Percentiles rank a stretch among this genome's conserved stretches.
Conservation (phyloP, 805 yeast species). For the Teunomyces panamensis region DNA sequence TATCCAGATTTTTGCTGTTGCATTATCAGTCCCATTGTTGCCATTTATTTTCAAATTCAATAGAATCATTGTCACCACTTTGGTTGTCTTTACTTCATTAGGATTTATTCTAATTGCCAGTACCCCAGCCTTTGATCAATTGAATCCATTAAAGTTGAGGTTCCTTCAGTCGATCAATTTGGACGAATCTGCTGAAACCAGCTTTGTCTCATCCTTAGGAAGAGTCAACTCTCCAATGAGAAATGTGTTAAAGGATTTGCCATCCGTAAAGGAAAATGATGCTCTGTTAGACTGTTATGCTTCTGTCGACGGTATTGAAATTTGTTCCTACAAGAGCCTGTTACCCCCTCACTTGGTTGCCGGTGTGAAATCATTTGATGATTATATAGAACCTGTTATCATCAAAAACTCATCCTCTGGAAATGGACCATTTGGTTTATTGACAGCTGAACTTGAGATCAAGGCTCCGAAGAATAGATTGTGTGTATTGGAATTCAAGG, state of each 20-base stretch:
- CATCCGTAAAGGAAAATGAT: conserved; percentile 49
- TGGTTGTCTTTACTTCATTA: conserved; percentile 31
- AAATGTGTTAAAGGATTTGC: conserved; percentile 55
- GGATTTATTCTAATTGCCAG: conserved; percentile 32
- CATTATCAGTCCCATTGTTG: conserved; percentile 47
- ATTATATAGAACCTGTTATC: conserved; percentile 51
- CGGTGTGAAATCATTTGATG: conserved; percentile 31
- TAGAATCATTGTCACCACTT: conserved; percentile 41
- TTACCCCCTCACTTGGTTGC: conserved; percentile 41
- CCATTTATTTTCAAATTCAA: conserved; percentile 73
- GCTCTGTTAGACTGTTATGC: conserved; percentile 31
- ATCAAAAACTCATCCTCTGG: conserved; percentile 47
- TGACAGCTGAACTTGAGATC: conserved; percentile 60
- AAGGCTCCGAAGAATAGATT: conserved; percentile 59
- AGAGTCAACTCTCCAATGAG: conserved; percentile 45
- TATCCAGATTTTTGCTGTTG: conserved; percentile 26
- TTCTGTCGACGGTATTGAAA: conserved; percentile 46
- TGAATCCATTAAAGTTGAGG: conserved; percentile 68
- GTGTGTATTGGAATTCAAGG: conserved; percentile 57
- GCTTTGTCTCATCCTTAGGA: conserved; percentile 49
- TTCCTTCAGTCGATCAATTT: conserved; percentile 63
- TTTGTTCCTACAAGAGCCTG: conserved; percentile 50
- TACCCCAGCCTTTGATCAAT: conserved; percentile 56
- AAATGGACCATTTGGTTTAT: conserved; percentile 57
- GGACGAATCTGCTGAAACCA: conserved; percentile 19